These are phyloP conservation scores for Toxicodendron radicans DNA, from an alignment of 345 rosid genomes.

Conservation along the genomic window DNA sequence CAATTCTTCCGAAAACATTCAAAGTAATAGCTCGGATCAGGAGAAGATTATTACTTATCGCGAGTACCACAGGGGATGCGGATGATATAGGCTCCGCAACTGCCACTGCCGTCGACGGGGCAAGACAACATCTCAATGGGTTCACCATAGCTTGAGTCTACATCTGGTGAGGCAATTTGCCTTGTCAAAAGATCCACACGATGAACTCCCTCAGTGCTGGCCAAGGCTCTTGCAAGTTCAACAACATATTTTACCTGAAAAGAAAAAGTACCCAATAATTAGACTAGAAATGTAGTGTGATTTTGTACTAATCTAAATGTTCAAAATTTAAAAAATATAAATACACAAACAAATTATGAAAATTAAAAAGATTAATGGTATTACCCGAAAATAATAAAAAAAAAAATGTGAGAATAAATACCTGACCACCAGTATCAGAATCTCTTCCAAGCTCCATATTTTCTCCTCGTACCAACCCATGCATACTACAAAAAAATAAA, in stretches of 20 bases:
- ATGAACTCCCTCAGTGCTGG: constrained; percentile 52
- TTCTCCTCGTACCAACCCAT: constrained; percentile 72
- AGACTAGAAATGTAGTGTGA: not conserved
- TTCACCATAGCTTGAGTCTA: constrained; percentile 67
- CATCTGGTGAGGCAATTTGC: constrained; percentile 63
- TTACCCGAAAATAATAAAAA: no score
- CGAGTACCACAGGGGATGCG: constrained; percentile 64
- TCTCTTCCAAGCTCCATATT: constrained; percentile 84
- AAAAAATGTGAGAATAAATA: not conserved
- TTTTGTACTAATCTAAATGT: no score
- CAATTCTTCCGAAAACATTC: not conserved
- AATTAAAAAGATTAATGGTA: no score
- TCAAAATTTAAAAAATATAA: no score
- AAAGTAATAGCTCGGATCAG: not conserved
- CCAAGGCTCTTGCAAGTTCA: constrained; percentile 68
- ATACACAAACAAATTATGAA: no score
- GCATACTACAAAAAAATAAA: constrained; percentile 39
- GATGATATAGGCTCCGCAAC: constrained; percentile 70
- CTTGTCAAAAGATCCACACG: constrained; percentile 70
- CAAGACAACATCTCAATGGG: constrained; percentile 80
- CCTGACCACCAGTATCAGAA: constrained; percentile 82
- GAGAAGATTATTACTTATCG: constrained; percentile 33
- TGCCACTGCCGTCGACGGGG: constrained; percentile 58
- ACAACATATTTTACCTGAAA: constrained; percentile 69
- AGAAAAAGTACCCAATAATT: not conserved